Conservation (phyloP, 139 green algal genomes). For the Diplosphaera chodatii region DNA sequence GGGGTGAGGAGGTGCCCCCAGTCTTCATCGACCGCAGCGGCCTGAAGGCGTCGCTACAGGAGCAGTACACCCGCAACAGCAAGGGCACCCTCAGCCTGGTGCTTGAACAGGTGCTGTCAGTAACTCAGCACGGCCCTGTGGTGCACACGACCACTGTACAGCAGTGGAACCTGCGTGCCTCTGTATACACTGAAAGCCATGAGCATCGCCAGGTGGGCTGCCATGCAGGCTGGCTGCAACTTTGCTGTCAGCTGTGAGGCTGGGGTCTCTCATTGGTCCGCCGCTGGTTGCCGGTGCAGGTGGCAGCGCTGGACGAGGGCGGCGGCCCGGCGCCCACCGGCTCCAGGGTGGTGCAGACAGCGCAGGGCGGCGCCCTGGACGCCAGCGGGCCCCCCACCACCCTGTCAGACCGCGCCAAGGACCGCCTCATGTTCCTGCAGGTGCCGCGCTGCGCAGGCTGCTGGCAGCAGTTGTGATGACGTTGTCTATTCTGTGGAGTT, state of each 20-base stretch:
- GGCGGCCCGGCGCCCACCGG: slow-evolving; percentile 27
- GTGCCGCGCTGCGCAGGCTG: too few relatives aligned
- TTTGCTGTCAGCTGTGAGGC: too few relatives aligned
- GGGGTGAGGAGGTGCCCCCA: slow-evolving; percentile 75
- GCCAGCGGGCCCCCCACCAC: slow-evolving; percentile 83
- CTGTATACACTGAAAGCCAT: too few relatives aligned
- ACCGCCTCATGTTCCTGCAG: slow-evolving; percentile 55
- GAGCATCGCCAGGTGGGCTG: too few relatives aligned
- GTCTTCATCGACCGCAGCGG: slow-evolving; percentile 91
- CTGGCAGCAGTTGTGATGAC: too few relatives aligned
- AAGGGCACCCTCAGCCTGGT: slow-evolving; percentile 55
- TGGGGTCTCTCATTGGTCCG: too few relatives aligned
- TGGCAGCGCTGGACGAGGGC: slow-evolving; percentile 58
- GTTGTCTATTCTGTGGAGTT: too few relatives aligned
- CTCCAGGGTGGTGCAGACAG: slow-evolving; percentile 9
- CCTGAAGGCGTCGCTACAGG: slow-evolving; percentile 60
- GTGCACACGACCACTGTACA: too few relatives aligned
- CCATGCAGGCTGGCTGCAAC: too few relatives aligned
- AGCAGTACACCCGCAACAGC: slow-evolving; percentile 49
- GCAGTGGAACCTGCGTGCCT: too few relatives aligned
- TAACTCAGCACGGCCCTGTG: too few relatives aligned
- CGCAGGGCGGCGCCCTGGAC: slow-evolving; percentile 29
- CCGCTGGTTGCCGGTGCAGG: slow-evolving; percentile 22
- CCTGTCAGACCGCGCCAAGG: slow-evolving; percentile 64
- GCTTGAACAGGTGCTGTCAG: slow-evolving; percentile 69